These are phyloP conservation scores for Ogataea pini DNA, from an alignment of 805 yeast species.

Conservation along the genomic window DNA sequence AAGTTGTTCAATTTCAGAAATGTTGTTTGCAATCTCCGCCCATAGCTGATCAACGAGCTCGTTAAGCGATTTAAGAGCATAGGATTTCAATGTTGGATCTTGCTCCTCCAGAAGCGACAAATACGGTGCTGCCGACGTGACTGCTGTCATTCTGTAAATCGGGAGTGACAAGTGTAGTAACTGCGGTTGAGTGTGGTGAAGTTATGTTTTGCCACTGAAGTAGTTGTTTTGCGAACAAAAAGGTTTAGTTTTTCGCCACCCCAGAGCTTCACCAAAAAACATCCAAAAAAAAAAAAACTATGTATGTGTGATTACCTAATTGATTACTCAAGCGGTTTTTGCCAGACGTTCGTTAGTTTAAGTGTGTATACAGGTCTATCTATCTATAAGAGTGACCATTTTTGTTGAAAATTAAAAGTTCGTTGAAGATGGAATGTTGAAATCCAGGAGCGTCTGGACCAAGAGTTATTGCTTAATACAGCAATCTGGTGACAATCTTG, in stretches of 20 bases:
- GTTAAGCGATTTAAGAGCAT: constrained; percentile 83
- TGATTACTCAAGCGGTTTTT: too few species aligned
- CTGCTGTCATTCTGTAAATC: constrained; percentile 27
- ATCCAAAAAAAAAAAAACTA: background rate
- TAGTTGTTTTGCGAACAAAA: constrained; percentile 1
- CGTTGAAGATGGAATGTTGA: constrained; percentile 6
- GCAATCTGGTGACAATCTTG: constrained; percentile 86
- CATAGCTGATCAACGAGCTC: constrained; percentile 85
- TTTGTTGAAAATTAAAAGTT: constrained; percentile 6
- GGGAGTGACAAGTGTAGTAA: too few species aligned
- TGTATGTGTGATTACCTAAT: background rate
- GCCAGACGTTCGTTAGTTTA: constrained; percentile 1
- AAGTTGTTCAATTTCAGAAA: constrained; percentile 85
- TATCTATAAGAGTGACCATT: background rate
- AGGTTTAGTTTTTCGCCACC: constrained; percentile 11
- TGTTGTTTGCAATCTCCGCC: constrained; percentile 94
- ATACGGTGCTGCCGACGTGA: constrained; percentile 85
- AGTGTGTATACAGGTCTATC: background rate
- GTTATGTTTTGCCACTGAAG: constrained; percentile 11
- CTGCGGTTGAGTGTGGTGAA: background rate
- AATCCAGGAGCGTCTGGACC: constrained; percentile 4
- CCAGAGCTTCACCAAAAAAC: constrained; percentile 5
- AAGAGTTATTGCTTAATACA: constrained; percentile 54
- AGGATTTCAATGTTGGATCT: constrained; percentile 73
- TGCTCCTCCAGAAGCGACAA: constrained; percentile 85